Percentiles rank a stretch among this genome's conserved stretches.
Conservation (phyloP, 2,329 filamentous ascomycete genomes). For the Trichoderma sp. region DNA sequence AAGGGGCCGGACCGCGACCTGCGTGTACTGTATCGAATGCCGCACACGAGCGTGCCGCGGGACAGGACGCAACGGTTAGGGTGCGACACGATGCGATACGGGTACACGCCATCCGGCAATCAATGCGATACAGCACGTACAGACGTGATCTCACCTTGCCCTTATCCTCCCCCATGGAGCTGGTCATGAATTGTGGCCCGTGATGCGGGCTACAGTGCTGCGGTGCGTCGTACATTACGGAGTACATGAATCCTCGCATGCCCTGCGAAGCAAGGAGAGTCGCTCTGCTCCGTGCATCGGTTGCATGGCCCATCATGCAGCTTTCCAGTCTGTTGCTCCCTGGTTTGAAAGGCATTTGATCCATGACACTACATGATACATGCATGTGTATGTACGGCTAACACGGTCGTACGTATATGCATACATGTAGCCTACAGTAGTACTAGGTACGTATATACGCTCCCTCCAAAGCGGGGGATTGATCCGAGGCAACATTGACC, state of each 20-base stretch:
- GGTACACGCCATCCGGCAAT: neutral
- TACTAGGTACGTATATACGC: neutral
- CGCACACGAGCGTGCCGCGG: neutral
- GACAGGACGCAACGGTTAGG: neutral
- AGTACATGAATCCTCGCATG: conserved; percentile 11
- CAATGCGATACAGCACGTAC: neutral
- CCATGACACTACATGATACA: neutral
- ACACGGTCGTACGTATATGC: too few species aligned
- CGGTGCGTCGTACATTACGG: conserved; percentile 11
- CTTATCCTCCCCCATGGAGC: conserved; percentile 9
- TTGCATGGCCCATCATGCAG: neutral
- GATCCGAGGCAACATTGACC: neutral
- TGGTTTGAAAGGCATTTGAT: neutral
- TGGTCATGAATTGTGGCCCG: conserved; percentile 10
- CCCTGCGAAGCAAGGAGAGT: neutral
- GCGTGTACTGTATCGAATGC: neutral
- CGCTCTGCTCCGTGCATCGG: neutral
- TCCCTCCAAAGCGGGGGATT: neutral
- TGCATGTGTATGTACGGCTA: neutral
- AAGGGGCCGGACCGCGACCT: neutral
- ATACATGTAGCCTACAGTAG: neutral
- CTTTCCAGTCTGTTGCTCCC: neutral
- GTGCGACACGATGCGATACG: neutral
- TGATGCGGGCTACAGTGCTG: conserved; percentile 9
- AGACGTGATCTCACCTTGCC: neutral